phyloP scores from a whole-genome alignment of 805 yeast genomes.

The Candida pini region DNA sequence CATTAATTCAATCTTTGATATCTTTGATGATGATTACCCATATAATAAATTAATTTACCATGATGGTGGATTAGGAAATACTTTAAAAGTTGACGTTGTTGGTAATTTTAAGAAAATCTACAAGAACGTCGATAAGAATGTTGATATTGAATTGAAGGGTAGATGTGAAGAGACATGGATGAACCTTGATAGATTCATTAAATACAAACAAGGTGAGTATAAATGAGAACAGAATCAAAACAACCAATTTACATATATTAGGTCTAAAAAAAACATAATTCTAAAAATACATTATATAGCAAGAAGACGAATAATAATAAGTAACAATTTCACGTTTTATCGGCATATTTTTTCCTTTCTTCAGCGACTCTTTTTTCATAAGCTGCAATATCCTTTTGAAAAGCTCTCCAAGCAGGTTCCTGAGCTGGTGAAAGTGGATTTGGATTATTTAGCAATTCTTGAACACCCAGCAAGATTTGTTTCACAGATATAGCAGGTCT shows the following conservation, averaged over 20 bases:
- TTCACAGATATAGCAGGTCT: slow-evolving; percentile 91
- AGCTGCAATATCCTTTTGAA: slow-evolving; percentile 55
- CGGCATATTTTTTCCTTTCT: slow-evolving; percentile 71
- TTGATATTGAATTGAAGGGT: slow-evolving; percentile 48
- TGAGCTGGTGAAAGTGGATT: slow-evolving; percentile 97
- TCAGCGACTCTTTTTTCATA: slow-evolving; percentile 76
- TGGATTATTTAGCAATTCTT: slow-evolving; percentile 83
- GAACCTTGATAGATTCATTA: slow-evolving; percentile 70
- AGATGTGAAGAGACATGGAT: slow-evolving; percentile 61
- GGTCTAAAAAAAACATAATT: not conserved
- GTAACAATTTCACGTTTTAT: slow-evolving; percentile 17
- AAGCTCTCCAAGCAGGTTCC: slow-evolving; percentile 92
- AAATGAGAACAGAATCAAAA: not conserved
- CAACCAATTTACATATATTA: not conserved
- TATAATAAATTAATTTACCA: slow-evolving; percentile 72
- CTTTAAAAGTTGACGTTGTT: slow-evolving; percentile 34
- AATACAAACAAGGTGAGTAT: slow-evolving; percentile 54
- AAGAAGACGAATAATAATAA: not conserved
- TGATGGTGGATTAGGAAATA: slow-evolving; percentile 37
- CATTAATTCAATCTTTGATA: slow-evolving; percentile 64
- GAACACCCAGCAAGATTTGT: slow-evolving; percentile 87
- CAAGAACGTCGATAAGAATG: slow-evolving; percentile 64
- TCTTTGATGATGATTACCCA: slow-evolving; percentile 70
- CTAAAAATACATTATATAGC: not conserved
- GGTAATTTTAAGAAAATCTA: slow-evolving; percentile 47